Percentiles rank a stretch among this genome's conserved stretches.
Conservation (phyloP, 2,329 filamentous ascomycete genomes). For the Phyllosticta paracitricarpa region DNA sequence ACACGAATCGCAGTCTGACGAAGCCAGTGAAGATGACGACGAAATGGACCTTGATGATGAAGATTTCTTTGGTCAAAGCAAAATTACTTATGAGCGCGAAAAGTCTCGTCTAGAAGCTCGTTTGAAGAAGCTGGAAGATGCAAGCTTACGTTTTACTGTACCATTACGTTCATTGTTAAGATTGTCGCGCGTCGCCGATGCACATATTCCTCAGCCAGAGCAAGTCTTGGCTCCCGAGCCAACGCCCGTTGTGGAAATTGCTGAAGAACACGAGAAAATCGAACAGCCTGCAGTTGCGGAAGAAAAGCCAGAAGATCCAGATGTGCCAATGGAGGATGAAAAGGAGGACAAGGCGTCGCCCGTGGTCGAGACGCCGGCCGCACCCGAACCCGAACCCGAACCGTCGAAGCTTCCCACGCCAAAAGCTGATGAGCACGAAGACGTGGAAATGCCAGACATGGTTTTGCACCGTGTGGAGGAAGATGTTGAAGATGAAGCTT, state of each 20-base stretch:
- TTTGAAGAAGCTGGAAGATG: conserved; percentile 32
- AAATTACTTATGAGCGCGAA: conserved; percentile 37
- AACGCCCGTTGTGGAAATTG: background rate
- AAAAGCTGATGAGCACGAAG: conserved; percentile 25
- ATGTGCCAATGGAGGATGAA: background rate
- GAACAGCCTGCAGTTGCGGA: background rate
- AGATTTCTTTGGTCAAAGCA: conserved; percentile 32
- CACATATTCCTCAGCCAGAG: conserved; percentile 18
- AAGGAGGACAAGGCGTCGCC: conserved; percentile 1
- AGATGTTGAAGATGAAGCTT: conserved; percentile 9
- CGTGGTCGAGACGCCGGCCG: background rate
- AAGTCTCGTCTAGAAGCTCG: conserved; percentile 35
- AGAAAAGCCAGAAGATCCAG: background rate
- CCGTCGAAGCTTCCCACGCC: conserved; percentile 22
- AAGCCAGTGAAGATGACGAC: conserved; percentile 34
- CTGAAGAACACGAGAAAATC: background rate
- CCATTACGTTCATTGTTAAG: conserved; percentile 35
- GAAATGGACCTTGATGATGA: conserved; percentile 37
- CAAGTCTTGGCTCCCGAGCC: background rate
- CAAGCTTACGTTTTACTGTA: conserved; percentile 33
- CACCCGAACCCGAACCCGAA: background rate
- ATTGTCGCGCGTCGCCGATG: conserved; percentile 28
- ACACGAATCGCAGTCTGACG: conserved; percentile 6
- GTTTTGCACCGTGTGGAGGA: conserved; percentile 12
- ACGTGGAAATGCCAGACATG: conserved; percentile 14